Percentiles rank a stretch among this genome's conserved stretches.
Conservation (phyloP, 2,329 filamentous ascomycete genomes). For the Aureobasidium uvarum region DNA sequence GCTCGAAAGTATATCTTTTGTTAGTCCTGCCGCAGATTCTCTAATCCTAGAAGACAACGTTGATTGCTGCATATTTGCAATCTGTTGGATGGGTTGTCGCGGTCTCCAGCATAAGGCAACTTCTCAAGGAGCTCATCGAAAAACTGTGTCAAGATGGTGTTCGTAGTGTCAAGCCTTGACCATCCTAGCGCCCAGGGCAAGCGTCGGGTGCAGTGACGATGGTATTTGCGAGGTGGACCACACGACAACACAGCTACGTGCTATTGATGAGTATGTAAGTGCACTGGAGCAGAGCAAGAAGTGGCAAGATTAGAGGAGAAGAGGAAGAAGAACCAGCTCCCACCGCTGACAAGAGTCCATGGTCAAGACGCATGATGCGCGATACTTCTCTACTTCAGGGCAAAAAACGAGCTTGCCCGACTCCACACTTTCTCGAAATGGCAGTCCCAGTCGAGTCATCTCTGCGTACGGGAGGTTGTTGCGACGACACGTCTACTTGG, state of each 20-base stretch:
- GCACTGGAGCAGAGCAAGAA: neutral
- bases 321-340: neutral
- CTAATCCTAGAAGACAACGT: constrained; percentile 1
- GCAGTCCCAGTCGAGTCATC: constrained; percentile 11
- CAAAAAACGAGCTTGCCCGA: constrained; percentile 8
- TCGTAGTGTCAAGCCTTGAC: neutral
- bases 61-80: neutral
- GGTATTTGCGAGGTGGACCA: neutral
- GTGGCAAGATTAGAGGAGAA: neutral
- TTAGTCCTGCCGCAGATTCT: constrained; percentile 8
- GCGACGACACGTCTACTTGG: neutral
- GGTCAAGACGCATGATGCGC: neutral
- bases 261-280: neutral
- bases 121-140: neutral
- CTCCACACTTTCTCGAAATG: constrained; percentile 13
- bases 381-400: constrained; percentile 20
- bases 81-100: neutral
- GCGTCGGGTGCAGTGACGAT: neutral
- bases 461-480: neutral
- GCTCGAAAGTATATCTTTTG: constrained; percentile 5
- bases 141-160: neutral
- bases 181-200: neutral
- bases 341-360: constrained; percentile 6
- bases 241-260: neutral
- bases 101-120: neutral